Base-by-base conservation (phyloP, 352 stramenopile species). In the Phytophthora rubi region DNA sequence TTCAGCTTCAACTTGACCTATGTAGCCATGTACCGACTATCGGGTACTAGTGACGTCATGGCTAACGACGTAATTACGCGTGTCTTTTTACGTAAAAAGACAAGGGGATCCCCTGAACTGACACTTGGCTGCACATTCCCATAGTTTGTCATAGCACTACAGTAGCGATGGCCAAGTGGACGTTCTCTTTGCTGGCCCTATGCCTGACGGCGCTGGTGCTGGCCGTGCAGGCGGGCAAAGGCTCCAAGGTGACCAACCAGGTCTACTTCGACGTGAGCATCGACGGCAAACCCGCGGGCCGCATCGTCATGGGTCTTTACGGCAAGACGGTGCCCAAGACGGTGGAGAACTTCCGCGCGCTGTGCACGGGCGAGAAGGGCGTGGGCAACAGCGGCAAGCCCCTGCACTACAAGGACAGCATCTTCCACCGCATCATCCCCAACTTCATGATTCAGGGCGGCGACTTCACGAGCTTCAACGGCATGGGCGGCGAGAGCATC, bases 211-310 rank as follows among this genome's bases (percentile, higher is more conserved):
- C 71, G 47, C 56, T 87, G 44, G 39, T 64, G 59, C 60, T 85
- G 23, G 57, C 62, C 16, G 76, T 73, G 28, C 77, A 80, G 52
- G 76, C 75, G 16, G 62, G 70, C 32, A 86, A 86, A 67, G 71
- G 70, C 16, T 88, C 92, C 9, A 91, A 89, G 78, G 80, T 97
- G 58, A 98, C 92, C 32, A 80, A 90, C 68, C 95, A 98, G 68
- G 93, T 98, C 16, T 99, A 92, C 83, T 99, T 99, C 75, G 97
- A 99, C 73, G 92, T 99, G 66, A 88, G 84, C 65, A 98, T 99
- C 68, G 95, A 92, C 62, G 97, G 92, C 56, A 66, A 94, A 67
- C 65, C 82, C 33, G 90, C 82, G 4, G 90, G 90, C 4, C 85
- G 93, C 67, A 88, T 96, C 54, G 82, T 97, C 71, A 93, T 94